Evolutionary conservation across 2,329 filamentous ascomycete species (phyloP), one percentile per base, ranked within the genome.

Genomic region (Talaromyces funiculosus): DNA sequence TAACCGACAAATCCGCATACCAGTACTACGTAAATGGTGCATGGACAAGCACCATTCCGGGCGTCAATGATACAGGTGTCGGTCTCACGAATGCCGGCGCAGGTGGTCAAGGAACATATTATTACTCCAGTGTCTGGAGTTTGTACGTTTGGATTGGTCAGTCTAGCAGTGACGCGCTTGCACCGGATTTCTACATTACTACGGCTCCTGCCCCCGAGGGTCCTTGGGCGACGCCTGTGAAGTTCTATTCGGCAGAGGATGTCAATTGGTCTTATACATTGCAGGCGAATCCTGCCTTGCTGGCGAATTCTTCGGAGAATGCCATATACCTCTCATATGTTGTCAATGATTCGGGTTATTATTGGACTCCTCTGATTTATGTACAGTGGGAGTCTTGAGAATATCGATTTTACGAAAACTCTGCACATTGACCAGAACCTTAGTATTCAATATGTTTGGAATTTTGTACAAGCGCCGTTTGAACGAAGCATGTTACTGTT

Each of bases 91-190:
- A 71, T 59, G 68, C 64, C 12, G 66, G 67, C 20, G 67, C 68
- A 12, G 68, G 67, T 14, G 67, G 67, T 18, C 69, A 72, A 51
- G 68, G 69, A 12, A 71, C 67, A 1, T 71, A 66, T 60, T 72
- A 71, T 62, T 70, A 67, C 61, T 69, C 65, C 31, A 55, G 62
- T 10, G 61, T 64, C 40, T 71, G 66, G 64, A n/a, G 64, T 4
- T 64, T 67, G 0, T 71, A 66, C 63, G 64, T 72, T 38, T 73
- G 68, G 71, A 68, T 73, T 38, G 71, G 71, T 1, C 65, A 68
- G 20, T 66, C 69, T 12, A 18, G 31, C 16, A 54, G 54, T 29
- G 42, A n/a, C n/a, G n/a, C n/a, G n/a, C n/a, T 61, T 65, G 16
- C 70, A 68, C 62, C 68, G 63, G 38, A 67, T 68, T 57, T 66